Conservation (phyloP, 176 grass and related monocot genomes). For the Aegilops sharonensis region DNA sequence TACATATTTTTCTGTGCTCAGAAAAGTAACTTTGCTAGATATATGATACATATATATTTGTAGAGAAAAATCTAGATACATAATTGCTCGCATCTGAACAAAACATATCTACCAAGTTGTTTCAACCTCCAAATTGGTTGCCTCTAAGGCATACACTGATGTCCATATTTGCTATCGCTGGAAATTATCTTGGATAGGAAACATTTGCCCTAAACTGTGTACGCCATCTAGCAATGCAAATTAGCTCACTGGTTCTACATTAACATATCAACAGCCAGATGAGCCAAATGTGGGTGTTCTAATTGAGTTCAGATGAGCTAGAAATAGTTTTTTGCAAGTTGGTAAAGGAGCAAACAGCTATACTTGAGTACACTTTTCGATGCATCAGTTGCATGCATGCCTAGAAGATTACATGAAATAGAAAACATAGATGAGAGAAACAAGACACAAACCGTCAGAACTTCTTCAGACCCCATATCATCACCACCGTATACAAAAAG, state of each 20-base stretch:
- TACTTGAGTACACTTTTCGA: constrained; percentile 24
- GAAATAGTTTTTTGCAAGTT: constrained; percentile 14
- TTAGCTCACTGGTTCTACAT: constrained; percentile 5
- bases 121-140: not conserved
- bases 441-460: constrained; percentile 67
- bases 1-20: constrained; percentile 6
- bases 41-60: not conserved
- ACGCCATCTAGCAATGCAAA: not conserved
- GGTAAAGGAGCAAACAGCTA: constrained; percentile 9
- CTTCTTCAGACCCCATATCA: constrained; percentile 99
- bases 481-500: constrained; percentile 97
- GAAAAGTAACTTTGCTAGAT: not conserved
- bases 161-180: not conserved
- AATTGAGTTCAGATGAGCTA: not conserved
- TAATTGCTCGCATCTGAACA: not conserved
- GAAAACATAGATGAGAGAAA: constrained; percentile 10
- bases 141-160: not conserved
- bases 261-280: not conserved
- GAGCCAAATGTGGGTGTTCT: not conserved
- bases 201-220: constrained; percentile 2
- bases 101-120: not conserved
- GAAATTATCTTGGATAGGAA: not conserved
- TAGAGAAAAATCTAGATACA: not conserved
- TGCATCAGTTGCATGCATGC: constrained; percentile 15
- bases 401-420: constrained; percentile 1